Base-by-base conservation (phyloP, 352 stramenopile genomes). In the Pythium apleroticum region DNA sequence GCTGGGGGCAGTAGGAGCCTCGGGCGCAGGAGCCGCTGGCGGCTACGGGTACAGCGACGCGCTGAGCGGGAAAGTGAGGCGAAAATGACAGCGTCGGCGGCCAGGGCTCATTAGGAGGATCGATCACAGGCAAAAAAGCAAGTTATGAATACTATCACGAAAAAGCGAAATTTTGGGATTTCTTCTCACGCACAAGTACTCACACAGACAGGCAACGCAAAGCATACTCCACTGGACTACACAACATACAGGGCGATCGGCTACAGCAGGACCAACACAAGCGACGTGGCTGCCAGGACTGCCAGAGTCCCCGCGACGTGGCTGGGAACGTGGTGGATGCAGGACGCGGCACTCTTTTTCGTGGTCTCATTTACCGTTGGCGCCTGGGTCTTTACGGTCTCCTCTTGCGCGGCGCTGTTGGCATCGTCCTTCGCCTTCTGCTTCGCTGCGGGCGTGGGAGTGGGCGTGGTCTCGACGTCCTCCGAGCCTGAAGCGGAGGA, bases 31-130 rank as follows among this genome's bases (percentile, higher is more conserved):
- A 6, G 50, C 19, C 24, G 24, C 25, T 31, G 55, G 55, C 24
- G 63, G 63, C 19, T 69, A 64, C 25, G 61, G 61, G 17, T 67
- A 67, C 43, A 35, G 39, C 31, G 39, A 33, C 14, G 37, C 46
- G 35, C 28, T 52, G 3, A 46, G 63, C 30, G 57, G 41, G 22
- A 71, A 66, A 45, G 24, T 30, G 46, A 60, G 64, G 30, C 64
- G 64, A 63, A 71, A 71, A 66, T 71, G 57, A 71, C 28, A 20
- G 49, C n/a, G 19, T 19, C 25, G 24, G 24, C 45, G 27, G 45
- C n/a, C 45, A 28, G 24, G 17, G 45, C 45, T 12, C 24, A 52
- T 52, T 52, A 52, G n/a, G 45, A 52, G 24, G n/a, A 52, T n/a
- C 15, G 15, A 52, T n/a, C 45, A 28, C 10, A 52, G 8, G 19